A percentile compares a stretch with the other conserved stretches of the same genome.
phyloP scores from a whole-genome alignment of 1,139 yeast genomes.

The Taphrina sp. region DNA sequence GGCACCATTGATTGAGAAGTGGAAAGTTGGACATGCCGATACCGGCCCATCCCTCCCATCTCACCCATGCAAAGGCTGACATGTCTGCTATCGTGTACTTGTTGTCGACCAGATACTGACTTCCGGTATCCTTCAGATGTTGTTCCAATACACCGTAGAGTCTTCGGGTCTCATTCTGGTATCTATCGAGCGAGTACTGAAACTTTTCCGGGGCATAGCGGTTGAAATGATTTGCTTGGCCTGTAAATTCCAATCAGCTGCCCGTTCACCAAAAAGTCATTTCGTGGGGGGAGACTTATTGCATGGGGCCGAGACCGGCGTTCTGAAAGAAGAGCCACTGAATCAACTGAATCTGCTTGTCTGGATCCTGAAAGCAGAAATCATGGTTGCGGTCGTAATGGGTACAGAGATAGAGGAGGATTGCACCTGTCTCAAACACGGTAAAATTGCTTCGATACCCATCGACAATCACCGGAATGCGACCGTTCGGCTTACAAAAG shows the following conservation, averaged over 20 bases:
- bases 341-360: constrained; percentile 36
- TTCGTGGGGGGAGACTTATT: no score
- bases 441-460: constrained; percentile 32
- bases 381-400: constrained; percentile 54
- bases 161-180: constrained; percentile 53
- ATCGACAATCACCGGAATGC: constrained; percentile 58
- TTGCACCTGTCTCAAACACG: constrained; percentile 59
- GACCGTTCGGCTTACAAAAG: constrained; percentile 50
- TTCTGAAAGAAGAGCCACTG: constrained; percentile 59
- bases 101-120: constrained; percentile 57
- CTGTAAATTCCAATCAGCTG: no score
- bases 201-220: constrained; percentile 50
- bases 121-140: constrained; percentile 46
- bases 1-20: background rate
- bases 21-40: background rate
- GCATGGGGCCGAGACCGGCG: constrained; percentile 62
- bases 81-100: constrained; percentile 58
- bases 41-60: constrained; percentile 8
- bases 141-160: constrained; percentile 55
- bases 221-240: constrained; percentile 55
- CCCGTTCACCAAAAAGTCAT: no score
- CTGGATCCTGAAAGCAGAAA: constrained; percentile 49
- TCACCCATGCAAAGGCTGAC: constrained; percentile 48
- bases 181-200: constrained; percentile 55
- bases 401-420: constrained; percentile 57